Evolutionary conservation across 495 filamentous ascomycete species (phyloP), one percentile per base, ranked within the genome.

Genomic region (Thermothielavioides terrestris): DNA sequence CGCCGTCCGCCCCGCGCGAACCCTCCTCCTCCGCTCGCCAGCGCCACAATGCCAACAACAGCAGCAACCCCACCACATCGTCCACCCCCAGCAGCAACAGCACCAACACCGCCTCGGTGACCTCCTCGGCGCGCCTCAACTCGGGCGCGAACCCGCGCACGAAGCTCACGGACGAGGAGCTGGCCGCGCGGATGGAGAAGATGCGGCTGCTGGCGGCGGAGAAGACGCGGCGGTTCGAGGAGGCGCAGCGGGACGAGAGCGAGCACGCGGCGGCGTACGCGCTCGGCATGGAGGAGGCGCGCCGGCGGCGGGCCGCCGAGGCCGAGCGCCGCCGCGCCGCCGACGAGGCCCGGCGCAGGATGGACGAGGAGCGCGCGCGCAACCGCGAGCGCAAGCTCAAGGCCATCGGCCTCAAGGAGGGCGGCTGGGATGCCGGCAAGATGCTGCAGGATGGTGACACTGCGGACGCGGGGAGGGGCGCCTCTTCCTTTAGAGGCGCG

Each of bases 131-230:
- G 4, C 72, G 73, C 4, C 53, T 73, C 12, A 61, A 60, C 31
- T 74, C 71, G 3, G 72, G 72, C 45, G 71, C 63, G 6, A 73
- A 72, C 59, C 71, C 72, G 20, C 70, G 70, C 44, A 66, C 67
- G 9, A 79, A 79, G 56, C 73, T 75, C 7, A 78, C 75, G 14
- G 74, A 79, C 1, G 57, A 67, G 5, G 74, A 79, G 59, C 65
- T 78, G 11, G 62, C 69, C 1, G 70, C 65, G 35, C 75, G 75
- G 55, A 73, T 79, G 69, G 68, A 73, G 48, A 52, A 67, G 50
- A 75, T 73, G 67, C 74, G 73, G 14, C 60, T 77, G 20, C 56
- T 74, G 6, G 58, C 67, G 1, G 65, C 66, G 17, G 68, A 72
- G 32, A 73, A 72, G 57, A 69, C 68, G 49, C 71, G 71, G 28